A percentile compares a stretch with the other conserved stretches of the same genome.
These are phyloP conservation scores for Scenedesmus sp. DNA, from an alignment of 163 green algal genomes.

Conservation along the genomic window DNA sequence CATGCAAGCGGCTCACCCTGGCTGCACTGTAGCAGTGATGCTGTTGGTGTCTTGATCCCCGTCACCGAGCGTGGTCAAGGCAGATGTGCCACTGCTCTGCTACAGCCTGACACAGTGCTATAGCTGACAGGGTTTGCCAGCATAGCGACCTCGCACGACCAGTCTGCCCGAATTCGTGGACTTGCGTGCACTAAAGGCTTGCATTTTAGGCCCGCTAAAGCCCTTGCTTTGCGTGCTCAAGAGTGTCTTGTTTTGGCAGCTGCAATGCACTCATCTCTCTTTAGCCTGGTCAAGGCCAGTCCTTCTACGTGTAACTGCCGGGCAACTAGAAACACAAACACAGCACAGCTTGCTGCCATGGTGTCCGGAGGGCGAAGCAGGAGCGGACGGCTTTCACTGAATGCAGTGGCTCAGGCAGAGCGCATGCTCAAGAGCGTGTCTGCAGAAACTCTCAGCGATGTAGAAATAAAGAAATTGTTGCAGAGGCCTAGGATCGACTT, in stretches of 20 bases:
- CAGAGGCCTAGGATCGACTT: constrained; percentile 87
- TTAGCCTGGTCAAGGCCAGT: constrained; percentile 3
- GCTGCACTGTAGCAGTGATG: too few species aligned
- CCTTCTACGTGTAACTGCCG: neutral
- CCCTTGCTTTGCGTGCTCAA: neutral
- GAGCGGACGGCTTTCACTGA: constrained; percentile 28
- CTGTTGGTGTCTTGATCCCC: too few species aligned
- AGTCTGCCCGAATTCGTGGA: neutral
- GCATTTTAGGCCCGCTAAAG: neutral
- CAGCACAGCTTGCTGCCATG: constrained; percentile 1
- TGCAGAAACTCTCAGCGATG: constrained; percentile 42
- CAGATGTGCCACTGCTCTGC: neutral
- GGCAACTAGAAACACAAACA: neutral
- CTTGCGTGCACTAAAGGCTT: too few species aligned
- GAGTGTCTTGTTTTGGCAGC: neutral
- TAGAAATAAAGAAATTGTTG: constrained; percentile 66
- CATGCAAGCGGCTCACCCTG: too few species aligned
- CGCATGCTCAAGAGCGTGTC: constrained; percentile 53
- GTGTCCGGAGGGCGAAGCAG: constrained; percentile 13
- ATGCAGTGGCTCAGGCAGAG: constrained; percentile 21
- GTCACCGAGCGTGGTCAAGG: neutral
- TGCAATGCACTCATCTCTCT: neutral
- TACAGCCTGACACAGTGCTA: neutral
- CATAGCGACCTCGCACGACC: neutral
- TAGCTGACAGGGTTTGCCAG: neutral